These are phyloP conservation scores for Plasmopara muralis DNA, from an alignment of 352 stramenopile species.

Conservation along the genomic window DNA sequence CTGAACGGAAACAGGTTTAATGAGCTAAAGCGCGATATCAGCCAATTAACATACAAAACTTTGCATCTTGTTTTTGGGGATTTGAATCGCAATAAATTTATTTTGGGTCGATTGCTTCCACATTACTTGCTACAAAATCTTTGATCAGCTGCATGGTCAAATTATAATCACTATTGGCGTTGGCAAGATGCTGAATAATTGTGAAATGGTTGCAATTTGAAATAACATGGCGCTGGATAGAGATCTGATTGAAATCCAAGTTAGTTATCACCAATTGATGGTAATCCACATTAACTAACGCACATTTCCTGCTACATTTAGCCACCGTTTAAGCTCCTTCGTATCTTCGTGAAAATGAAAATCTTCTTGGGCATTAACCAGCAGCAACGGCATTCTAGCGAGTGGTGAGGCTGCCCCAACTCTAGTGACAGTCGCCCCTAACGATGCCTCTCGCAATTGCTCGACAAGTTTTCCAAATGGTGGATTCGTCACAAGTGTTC, in stretches of 20 bases:
- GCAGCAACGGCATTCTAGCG: slow-evolving; percentile 38
- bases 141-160: slow-evolving; percentile 42
- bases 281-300: neutral
- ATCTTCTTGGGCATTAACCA: slow-evolving; percentile 68
- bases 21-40: neutral
- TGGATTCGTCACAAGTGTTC: slow-evolving; percentile 52
- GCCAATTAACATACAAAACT: neutral
- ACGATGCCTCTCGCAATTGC: slow-evolving; percentile 64
- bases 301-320: slow-evolving; percentile 50
- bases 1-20: slow-evolving; percentile 85
- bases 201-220: slow-evolving; percentile 65
- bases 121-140: slow-evolving; percentile 31
- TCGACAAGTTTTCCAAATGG: slow-evolving; percentile 64
- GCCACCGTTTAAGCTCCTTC: slow-evolving; percentile 54
- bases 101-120: slow-evolving; percentile 1
- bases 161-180: slow-evolving; percentile 21
- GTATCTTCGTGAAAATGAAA: slow-evolving; percentile 79
- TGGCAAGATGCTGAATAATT: slow-evolving; percentile 54
- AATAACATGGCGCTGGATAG: slow-evolving; percentile 39
- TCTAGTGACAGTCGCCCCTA: slow-evolving; percentile 39
- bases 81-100: neutral
- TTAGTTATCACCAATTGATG: slow-evolving; percentile 2
- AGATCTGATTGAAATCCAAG: slow-evolving; percentile 15
- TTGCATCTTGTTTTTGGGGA: too few relatives aligned
- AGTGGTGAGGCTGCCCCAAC: slow-evolving; percentile 37